Conservation (phyloP, 2,329 filamentous ascomycete species). For the Pyricularia pennisetigena region DNA sequence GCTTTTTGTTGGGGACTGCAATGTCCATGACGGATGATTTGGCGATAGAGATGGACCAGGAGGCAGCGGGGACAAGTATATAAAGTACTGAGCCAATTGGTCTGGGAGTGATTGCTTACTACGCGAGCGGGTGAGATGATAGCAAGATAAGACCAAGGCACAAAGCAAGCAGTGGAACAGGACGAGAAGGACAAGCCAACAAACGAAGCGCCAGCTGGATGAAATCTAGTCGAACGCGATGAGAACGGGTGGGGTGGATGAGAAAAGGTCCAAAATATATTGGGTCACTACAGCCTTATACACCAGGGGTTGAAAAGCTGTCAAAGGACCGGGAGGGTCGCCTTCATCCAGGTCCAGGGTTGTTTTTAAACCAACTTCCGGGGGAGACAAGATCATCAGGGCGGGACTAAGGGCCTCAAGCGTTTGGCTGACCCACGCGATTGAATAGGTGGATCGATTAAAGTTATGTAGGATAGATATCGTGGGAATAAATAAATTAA, state of each 20-base stretch:
- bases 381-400: not conserved
- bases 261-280: not conserved
- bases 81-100: not conserved
- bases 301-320: not conserved
- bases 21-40: not conserved
- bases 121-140: not conserved
- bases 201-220: not conserved
- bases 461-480: too few species aligned
- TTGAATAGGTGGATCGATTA: not conserved
- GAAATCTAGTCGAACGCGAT: not conserved
- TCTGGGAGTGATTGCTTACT: not conserved
- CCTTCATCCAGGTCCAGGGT: not conserved
- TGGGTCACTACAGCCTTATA: not conserved
- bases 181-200: not conserved
- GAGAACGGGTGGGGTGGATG: not conserved
- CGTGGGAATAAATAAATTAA: too few species aligned
- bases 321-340: not conserved
- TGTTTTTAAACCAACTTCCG: not conserved
- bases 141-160: not conserved
- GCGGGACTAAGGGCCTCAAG: not conserved
- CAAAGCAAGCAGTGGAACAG: not conserved
- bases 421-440: not conserved
- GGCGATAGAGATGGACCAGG: not conserved
- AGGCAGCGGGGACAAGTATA: not conserved
- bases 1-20: not conserved